Percentiles rank a stretch among this genome's conserved stretches.
Conservation (phyloP, 495 filamentous ascomycete genomes). For the Clavariopsis aquatica region DNA sequence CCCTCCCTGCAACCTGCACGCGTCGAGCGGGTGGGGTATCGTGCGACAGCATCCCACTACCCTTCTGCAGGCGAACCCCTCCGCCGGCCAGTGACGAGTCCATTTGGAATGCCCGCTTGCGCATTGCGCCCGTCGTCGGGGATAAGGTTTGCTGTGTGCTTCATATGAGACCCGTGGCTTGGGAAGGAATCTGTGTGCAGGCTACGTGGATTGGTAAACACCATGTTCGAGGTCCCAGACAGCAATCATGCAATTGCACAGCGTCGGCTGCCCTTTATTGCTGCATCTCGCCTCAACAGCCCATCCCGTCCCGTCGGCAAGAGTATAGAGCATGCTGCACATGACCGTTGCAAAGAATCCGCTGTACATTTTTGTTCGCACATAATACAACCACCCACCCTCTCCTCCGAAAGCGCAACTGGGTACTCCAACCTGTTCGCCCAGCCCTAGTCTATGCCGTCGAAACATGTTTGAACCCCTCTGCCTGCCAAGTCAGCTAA, state of each 20-base stretch:
- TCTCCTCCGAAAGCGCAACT: conserved; percentile 1
- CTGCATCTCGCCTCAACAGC: background rate
- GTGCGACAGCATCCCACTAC: conserved; percentile 5
- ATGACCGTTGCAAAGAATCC: background rate
- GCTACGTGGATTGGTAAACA: background rate
- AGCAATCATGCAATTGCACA: background rate
- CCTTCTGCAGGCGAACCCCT: background rate
- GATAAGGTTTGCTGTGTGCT: background rate
- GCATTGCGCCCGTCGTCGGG: background rate
- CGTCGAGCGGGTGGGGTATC: conserved; percentile 11
- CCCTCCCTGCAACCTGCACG: background rate
- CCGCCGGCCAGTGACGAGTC: background rate
- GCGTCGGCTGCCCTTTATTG: background rate
- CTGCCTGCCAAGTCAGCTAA: conserved; percentile 36
- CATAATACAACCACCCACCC: no score
- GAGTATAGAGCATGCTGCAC: no score
- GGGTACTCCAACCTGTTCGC: conserved; percentile 6
- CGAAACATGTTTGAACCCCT: conserved; percentile 25
- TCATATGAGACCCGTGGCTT: background rate
- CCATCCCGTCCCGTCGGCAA: no score
- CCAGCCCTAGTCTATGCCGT: conserved; percentile 5
- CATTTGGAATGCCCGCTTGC: background rate
- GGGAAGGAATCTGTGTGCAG: background rate
- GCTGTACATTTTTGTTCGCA: background rate
- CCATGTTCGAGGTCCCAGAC: background rate